phyloP scores from a whole-genome alignment of 192 early-diverging fungal species.

The Coemansia sp. region DNA sequence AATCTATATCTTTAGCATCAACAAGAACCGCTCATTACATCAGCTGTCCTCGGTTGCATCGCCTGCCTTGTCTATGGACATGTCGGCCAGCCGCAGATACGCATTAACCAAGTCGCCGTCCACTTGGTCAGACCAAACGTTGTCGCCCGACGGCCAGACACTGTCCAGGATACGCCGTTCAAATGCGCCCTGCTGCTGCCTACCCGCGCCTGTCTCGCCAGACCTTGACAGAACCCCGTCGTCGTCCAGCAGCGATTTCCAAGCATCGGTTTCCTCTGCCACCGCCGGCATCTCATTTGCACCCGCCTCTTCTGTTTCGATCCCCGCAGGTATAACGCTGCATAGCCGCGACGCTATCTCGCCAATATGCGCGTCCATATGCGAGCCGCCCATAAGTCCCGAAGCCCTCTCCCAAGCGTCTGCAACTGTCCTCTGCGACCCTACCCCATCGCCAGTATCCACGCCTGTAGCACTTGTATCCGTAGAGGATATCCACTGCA shows the following conservation, averaged over 20 bases:
- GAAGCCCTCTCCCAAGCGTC: constrained; percentile 32
- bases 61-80: neutral
- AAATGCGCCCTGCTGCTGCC: neutral
- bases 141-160: constrained; percentile 1
- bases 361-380: constrained; percentile 20
- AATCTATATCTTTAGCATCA: neutral
- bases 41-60: neutral
- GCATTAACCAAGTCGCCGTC: constrained; percentile 24
- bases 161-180: neutral
- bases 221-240: neutral
- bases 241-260: neutral
- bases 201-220: neutral
- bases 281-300: neutral
- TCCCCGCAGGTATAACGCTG: constrained; percentile 9
- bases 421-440: neutral
- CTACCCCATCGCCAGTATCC: neutral
- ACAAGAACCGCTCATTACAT: no score
- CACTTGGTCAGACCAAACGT: neutral
- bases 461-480: neutral
- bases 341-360: constrained; percentile 39
- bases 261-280: constrained; percentile 2
- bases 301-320: neutral
- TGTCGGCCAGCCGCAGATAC: constrained; percentile 10
- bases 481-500: constrained; percentile 26
- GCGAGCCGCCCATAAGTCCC: constrained; percentile 35